Evolutionary conservation across 768 basidiomycete genomes (phyloP).

Genomic region (Tulasnella sp.): DNA sequence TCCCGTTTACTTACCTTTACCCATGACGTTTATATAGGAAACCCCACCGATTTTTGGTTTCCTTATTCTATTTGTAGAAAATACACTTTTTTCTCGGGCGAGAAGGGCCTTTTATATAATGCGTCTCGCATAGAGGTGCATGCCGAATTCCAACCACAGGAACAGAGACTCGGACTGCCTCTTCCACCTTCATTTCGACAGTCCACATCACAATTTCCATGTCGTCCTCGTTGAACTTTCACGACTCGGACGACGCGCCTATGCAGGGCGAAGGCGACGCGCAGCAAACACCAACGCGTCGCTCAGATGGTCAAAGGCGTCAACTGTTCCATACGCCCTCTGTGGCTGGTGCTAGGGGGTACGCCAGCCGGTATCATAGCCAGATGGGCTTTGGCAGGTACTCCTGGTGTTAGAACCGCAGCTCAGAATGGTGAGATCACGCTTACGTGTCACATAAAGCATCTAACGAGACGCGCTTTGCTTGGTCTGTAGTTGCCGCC

Average conservation of each 20-base stretch:
- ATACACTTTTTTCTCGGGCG: not conserved
- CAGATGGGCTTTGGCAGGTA: slow-evolving; percentile 16
- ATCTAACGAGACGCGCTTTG: not conserved
- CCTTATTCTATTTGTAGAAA: slow-evolving; percentile 2
- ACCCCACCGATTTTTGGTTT: not conserved
- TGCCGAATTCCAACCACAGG: not conserved
- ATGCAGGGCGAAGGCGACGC: not conserved
- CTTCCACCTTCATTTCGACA: not conserved
- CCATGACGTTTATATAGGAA: slow-evolving; percentile 1
- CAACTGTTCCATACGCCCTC: slow-evolving; percentile 13
- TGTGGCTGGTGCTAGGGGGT: slow-evolving; percentile 19
- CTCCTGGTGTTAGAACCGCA: not conserved
- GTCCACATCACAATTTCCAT: slow-evolving; percentile 1
- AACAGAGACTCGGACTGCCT: not conserved
- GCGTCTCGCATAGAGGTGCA: too few species aligned
- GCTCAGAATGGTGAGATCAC: slow-evolving; percentile 4
- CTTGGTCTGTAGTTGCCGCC: not conserved
- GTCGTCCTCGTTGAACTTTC: slow-evolving; percentile 14
- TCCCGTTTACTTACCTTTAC: not conserved
- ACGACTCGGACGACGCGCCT: slow-evolving; percentile 16
- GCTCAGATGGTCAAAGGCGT: not conserved
- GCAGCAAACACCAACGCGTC: slow-evolving; percentile 18
- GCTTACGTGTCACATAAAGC: not conserved
- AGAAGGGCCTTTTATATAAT: too few species aligned
- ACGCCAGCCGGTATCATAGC: slow-evolving; percentile 14